Conservation (phyloP, 2,329 filamentous ascomycete genomes). For the Dendryphion nanum region DNA sequence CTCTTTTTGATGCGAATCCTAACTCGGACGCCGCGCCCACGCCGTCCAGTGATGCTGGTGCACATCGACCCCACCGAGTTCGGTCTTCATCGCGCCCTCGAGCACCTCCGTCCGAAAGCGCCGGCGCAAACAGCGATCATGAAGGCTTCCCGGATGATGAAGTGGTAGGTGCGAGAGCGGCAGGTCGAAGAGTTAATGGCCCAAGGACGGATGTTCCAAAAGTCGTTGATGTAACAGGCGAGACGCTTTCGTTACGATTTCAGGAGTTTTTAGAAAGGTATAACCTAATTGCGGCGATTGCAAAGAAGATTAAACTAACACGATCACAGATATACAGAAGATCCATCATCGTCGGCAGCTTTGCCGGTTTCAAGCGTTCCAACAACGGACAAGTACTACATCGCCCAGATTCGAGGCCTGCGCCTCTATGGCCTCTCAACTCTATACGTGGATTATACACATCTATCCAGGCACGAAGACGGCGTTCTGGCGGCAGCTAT, state of each 20-base stretch:
- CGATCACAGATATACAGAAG: constrained; percentile 60
- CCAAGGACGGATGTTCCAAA: constrained; percentile 62
- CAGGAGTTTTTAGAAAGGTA: constrained; percentile 78
- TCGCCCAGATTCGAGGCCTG: constrained; percentile 79
- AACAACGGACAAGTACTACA: constrained; percentile 78
- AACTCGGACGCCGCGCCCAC: constrained; percentile 46
- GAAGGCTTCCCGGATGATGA: constrained; percentile 63
- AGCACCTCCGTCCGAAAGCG: constrained; percentile 52
- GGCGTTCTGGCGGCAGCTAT: constrained; percentile 83
- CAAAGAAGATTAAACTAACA: background rate
- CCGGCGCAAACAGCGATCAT: constrained; percentile 54
- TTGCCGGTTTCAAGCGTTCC: constrained; percentile 67
- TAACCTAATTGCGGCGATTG: too few species aligned
- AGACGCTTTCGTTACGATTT: constrained; percentile 73
- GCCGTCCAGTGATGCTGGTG: constrained; percentile 36
- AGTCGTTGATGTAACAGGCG: constrained; percentile 74
- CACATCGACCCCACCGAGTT: constrained; percentile 38
- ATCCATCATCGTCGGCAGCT: constrained; percentile 61
- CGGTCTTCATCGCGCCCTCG: constrained; percentile 56
- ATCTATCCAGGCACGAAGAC: constrained; percentile 74
- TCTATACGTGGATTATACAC: constrained; percentile 83
- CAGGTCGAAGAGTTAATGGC: constrained; percentile 35
- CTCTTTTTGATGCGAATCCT: constrained; percentile 50
- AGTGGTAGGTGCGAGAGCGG: constrained; percentile 53
- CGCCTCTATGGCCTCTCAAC: constrained; percentile 74